Evolutionary conservation across 2,329 filamentous ascomycete species (phyloP).

Genomic region (Colletotrichum acutatum): DNA sequence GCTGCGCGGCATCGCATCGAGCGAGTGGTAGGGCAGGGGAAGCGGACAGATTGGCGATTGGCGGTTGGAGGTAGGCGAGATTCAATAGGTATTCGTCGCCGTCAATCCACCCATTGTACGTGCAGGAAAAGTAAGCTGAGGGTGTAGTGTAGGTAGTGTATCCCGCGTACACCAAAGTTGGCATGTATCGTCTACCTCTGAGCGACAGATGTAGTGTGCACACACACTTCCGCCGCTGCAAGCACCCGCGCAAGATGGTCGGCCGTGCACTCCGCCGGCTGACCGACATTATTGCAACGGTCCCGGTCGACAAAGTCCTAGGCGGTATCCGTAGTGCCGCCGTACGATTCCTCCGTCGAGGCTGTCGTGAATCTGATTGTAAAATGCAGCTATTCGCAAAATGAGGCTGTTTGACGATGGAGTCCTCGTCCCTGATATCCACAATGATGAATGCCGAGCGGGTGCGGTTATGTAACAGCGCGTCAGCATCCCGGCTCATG

Average conservation of each 20-base stretch:
- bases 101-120: neutral
- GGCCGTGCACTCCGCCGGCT: slow-evolving; percentile 32
- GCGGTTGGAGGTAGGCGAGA: slow-evolving; percentile 20
- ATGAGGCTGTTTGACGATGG: slow-evolving; percentile 20
- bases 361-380: slow-evolving; percentile 13
- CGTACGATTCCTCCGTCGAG: slow-evolving; percentile 3
- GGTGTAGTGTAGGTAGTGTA: neutral
- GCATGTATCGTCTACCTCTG: slow-evolving; percentile 27
- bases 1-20: slow-evolving; percentile 40
- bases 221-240: slow-evolving; percentile 17
- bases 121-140: neutral
- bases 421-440: slow-evolving; percentile 7
- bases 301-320: neutral
- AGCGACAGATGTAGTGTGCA: neutral
- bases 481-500: neutral
- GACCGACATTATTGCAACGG: slow-evolving; percentile 23
- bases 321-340: neutral
- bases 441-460: slow-evolving; percentile 35
- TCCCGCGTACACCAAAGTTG: neutral
- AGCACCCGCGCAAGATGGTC: slow-evolving; percentile 28
- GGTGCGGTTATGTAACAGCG: slow-evolving; percentile 24
- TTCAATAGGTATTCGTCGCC: slow-evolving; percentile 11
- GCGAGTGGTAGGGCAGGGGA: slow-evolving; percentile 13
- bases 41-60: neutral
- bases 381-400: slow-evolving; percentile 28